Percentiles rank a stretch among this genome's conserved stretches.
Evolutionary conservation across 352 stramenopile species (phyloP).

Genomic region (Phytophthora litchii): DNA sequence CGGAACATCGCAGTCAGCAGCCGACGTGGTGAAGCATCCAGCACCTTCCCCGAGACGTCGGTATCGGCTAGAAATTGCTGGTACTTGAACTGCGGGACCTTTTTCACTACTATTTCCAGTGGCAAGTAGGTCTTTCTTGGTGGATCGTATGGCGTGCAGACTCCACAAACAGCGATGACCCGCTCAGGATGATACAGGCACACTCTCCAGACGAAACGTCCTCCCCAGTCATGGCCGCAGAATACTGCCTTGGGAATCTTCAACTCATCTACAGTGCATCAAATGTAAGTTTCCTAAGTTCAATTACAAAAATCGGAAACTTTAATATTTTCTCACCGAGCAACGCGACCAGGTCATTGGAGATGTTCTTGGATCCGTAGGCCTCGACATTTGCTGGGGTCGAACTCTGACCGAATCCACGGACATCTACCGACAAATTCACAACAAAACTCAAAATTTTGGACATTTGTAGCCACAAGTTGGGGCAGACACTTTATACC

Average conservation of each 20-base stretch:
- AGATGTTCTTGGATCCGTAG: conserved; percentile 60
- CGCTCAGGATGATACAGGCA: conserved; percentile 63
- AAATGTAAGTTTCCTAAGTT: not conserved
- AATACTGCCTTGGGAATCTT: conserved; percentile 56
- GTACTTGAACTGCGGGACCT: conserved; percentile 52
- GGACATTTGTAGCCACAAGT: too few species aligned
- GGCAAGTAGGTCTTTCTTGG: conserved; percentile 36
- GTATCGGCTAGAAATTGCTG: conserved; percentile 47
- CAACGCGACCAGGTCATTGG: conserved; percentile 42
- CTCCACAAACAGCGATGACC: conserved; percentile 49
- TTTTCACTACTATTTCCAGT: conserved; percentile 33
- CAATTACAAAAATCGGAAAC: conserved; percentile 2
- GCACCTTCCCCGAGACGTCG: conserved; percentile 33
- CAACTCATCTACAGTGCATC: conserved; percentile 41
- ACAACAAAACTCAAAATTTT: too few species aligned
- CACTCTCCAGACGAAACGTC: conserved; percentile 52
- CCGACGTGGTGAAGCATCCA: conserved; percentile 40
- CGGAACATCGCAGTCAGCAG: conserved; percentile 51
- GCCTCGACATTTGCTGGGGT: conserved; percentile 34
- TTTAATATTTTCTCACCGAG: conserved; percentile 31
- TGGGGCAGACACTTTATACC: conserved; percentile 9
- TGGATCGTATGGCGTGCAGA: conserved; percentile 69
- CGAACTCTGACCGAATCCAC: conserved; percentile 60
- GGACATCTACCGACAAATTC: conserved; percentile 39
- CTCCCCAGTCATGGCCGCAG: conserved; percentile 76